A percentile compares a stretch with the other conserved stretches of the same genome.
Conservation (phyloP, 2,329 filamentous ascomycete genomes). For the Aspergillus sp. region DNA sequence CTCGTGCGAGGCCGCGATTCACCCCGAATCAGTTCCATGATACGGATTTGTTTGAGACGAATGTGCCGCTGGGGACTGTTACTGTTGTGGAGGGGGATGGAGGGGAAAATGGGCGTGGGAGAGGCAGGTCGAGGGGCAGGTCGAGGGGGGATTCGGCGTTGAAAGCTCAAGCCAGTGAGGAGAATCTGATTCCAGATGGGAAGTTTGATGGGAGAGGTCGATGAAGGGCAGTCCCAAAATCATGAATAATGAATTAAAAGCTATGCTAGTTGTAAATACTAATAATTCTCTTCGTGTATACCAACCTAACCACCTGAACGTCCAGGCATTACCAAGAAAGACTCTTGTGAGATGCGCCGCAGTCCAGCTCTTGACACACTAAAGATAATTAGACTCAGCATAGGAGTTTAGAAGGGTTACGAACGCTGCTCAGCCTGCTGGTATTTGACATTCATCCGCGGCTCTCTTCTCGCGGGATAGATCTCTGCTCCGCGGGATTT, state of each 20-base stretch:
- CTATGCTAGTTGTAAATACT: too few species aligned
- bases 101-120: neutral
- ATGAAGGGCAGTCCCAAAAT: neutral
- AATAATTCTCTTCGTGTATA: too few species aligned
- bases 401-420: neutral
- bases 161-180: neutral
- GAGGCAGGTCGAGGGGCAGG: neutral
- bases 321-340: slow-evolving; percentile 16
- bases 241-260: too few species aligned
- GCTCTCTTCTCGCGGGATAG: slow-evolving; percentile 27
- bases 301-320: too few species aligned
- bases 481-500: slow-evolving; percentile 20
- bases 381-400: slow-evolving; percentile 3
- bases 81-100: neutral
- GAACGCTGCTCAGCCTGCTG: slow-evolving; percentile 30
- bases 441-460: slow-evolving; percentile 25
- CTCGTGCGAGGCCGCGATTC: neutral
- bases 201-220: neutral
- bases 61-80: slow-evolving; percentile 4
- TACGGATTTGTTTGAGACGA: slow-evolving; percentile 1
- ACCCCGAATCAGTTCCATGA: neutral
- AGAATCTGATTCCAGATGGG: neutral
- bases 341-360: neutral
- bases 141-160: neutral
- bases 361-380: slow-evolving; percentile 26